These are phyloP conservation scores for Acacia concinna DNA, from an alignment of 331 rosid genomes.

Conservation along the genomic window DNA sequence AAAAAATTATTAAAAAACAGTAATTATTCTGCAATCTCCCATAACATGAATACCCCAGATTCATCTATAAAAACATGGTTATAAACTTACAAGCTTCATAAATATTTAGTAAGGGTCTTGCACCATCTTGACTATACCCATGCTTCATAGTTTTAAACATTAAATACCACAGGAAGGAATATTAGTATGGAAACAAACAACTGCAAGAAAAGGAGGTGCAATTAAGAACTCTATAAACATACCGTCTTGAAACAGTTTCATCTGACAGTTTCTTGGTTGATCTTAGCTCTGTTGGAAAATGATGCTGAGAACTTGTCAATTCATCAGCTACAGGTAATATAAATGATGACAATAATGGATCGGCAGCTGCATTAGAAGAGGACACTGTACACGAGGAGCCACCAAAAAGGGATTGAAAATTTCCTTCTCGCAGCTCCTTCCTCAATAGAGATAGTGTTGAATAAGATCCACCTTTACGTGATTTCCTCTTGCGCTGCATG, in stretches of 20 bases:
- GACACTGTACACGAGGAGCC: conserved; percentile 73
- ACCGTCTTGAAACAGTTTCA: conserved; percentile 57
- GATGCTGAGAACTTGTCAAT: conserved; percentile 58
- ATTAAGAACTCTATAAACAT: conserved; percentile 24
- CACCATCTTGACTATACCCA: background rate
- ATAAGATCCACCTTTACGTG: conserved; percentile 87
- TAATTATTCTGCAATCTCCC: background rate
- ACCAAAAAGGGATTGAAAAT: conserved; percentile 80
- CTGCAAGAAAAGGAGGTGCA: background rate
- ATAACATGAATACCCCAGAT: background rate
- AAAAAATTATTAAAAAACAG: no score
- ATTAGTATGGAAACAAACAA: background rate
- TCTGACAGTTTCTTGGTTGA: conserved; percentile 59
- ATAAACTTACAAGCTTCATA: background rate
- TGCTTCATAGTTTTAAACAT: background rate
- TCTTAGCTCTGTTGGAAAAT: conserved; percentile 54
- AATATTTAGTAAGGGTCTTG: background rate
- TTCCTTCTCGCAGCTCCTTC: conserved; percentile 94
- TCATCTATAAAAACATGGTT: background rate
- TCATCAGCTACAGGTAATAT: conserved; percentile 84
- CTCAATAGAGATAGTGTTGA: conserved; percentile 84
- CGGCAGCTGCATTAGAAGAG: conserved; percentile 78
- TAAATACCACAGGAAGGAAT: background rate
- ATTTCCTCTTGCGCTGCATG: conserved; percentile 95
- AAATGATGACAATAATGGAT: conserved; percentile 87